Percentiles rank a stretch among this genome's conserved stretches.
Conservation (phyloP, 495 filamentous ascomycete genomes). For the Penicillium nucicola region DNA sequence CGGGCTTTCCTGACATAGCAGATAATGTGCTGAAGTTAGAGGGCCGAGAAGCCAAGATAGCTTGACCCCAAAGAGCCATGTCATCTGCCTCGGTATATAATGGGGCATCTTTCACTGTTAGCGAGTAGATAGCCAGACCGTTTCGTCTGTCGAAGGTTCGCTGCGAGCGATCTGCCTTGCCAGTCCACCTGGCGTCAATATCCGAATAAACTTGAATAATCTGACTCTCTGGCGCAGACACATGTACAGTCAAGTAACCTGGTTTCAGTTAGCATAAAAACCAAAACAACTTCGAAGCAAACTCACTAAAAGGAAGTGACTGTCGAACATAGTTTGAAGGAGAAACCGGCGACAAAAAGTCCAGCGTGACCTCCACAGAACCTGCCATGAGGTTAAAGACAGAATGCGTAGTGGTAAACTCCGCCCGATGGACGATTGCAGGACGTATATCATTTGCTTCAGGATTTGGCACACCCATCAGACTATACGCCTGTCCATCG, state of each 20-base stretch:
- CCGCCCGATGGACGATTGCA: conserved; percentile 35
- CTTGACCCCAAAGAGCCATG: conserved; percentile 46
- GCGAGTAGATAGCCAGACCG: conserved; percentile 24
- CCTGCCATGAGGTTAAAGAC: conserved; percentile 44
- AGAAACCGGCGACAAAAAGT: conserved; percentile 84
- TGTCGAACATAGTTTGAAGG: conserved; percentile 79
- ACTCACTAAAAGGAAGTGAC: conserved; percentile 68
- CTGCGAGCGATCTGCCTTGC: conserved; percentile 26
- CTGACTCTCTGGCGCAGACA: conserved; percentile 26
- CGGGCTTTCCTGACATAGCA: conserved; percentile 21
- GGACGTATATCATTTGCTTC: conserved; percentile 23
- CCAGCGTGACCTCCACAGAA: conserved; percentile 35
- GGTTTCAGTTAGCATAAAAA: conserved; percentile 17
- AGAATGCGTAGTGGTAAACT: conserved; percentile 47
- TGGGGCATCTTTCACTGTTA: conserved; percentile 33
- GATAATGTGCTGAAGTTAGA: conserved; percentile 27
- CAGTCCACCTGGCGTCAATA: conserved; percentile 51
- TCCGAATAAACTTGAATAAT: conserved; percentile 46
- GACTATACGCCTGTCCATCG: conserved; percentile 43
- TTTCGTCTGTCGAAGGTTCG: conserved; percentile 24
- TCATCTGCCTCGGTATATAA: conserved; percentile 39
- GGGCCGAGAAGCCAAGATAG: conserved; percentile 28
- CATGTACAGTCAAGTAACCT: conserved; percentile 67
- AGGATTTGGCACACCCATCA: conserved; percentile 40
- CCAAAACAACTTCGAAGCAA: background rate